These are phyloP conservation scores for Ceratocystis ficicola DNA, from an alignment of 2,329 filamentous ascomycete species.

Conservation along the genomic window DNA sequence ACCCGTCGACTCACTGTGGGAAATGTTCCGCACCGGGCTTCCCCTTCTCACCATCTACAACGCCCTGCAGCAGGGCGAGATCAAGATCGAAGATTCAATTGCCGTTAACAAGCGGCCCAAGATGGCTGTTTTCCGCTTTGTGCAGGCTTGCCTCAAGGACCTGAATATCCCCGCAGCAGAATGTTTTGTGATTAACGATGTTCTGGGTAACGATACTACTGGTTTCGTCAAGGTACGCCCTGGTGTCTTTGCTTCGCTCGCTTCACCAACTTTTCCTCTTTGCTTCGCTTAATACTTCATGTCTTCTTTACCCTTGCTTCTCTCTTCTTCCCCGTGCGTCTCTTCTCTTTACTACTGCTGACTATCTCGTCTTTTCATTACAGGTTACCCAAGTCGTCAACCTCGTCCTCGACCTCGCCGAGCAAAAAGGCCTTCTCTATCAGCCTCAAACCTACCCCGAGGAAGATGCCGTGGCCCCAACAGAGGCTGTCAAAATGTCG, in stretches of 20 bases:
- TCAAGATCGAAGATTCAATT: slow-evolving; percentile 53
- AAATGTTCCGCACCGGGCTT: slow-evolving; percentile 68
- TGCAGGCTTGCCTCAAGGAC: slow-evolving; percentile 76
- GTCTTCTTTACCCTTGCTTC: neutral
- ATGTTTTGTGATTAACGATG: slow-evolving; percentile 81
- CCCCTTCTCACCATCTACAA: slow-evolving; percentile 87
- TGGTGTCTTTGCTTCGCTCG: neutral
- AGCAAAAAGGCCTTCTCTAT: slow-evolving; percentile 61
- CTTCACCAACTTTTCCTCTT: neutral
- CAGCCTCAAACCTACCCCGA: slow-evolving; percentile 47
- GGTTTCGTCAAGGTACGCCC: slow-evolving; percentile 78
- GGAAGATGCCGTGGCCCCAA: slow-evolving; percentile 34
- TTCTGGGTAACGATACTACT: slow-evolving; percentile 88
- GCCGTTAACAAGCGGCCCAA: slow-evolving; percentile 69
- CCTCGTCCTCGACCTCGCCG: slow-evolving; percentile 74
- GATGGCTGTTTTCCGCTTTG: slow-evolving; percentile 80
- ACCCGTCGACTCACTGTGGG: slow-evolving; percentile 85
- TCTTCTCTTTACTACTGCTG: neutral
- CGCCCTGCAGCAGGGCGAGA: slow-evolving; percentile 56
- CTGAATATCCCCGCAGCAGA: slow-evolving; percentile 67
- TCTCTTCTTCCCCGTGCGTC: slow-evolving; percentile 16
- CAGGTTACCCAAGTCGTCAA: slow-evolving; percentile 82
- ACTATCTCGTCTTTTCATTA: neutral
- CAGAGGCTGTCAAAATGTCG: slow-evolving; percentile 54
- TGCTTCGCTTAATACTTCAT: neutral